These are phyloP conservation scores for Metarhizium sp. DNA, from an alignment of 2,329 filamentous ascomycete species.

Conservation along the genomic window DNA sequence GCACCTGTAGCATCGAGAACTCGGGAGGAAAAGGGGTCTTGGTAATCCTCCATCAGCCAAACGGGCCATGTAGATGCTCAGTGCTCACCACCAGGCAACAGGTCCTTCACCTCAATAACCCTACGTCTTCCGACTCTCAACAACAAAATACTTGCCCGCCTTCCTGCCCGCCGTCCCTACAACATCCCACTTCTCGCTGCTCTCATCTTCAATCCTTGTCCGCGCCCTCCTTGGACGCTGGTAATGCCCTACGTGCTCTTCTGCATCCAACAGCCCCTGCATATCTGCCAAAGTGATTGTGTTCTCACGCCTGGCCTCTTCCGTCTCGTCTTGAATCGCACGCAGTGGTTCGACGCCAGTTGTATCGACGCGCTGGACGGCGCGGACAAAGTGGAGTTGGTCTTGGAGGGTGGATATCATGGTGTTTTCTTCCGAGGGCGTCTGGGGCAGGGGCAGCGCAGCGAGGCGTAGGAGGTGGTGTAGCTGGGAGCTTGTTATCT, in stretches of 20 bases:
- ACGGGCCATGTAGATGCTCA: too few relatives aligned
- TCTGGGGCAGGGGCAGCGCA: constrained; percentile 66
- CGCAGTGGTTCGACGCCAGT: constrained; percentile 61
- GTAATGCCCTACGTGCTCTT: constrained; percentile 51
- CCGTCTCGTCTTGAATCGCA: constrained; percentile 74
- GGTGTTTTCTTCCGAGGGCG: constrained; percentile 49
- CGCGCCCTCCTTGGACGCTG: constrained; percentile 31
- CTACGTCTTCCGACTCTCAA: constrained; percentile 48
- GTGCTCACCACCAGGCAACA: too few relatives aligned
- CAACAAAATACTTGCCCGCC: constrained; percentile 67
- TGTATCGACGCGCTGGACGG: constrained; percentile 74
- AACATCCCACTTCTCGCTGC: constrained; percentile 60
- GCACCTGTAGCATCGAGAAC: too few relatives aligned
- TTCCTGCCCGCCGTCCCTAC: constrained; percentile 56
- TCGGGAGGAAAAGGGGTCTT: too few relatives aligned
- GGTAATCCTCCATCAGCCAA: too few relatives aligned
- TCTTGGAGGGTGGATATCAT: constrained; percentile 70
- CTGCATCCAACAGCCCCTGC: constrained; percentile 44
- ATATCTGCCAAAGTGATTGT: constrained; percentile 51
- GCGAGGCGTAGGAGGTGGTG: constrained; percentile 82
- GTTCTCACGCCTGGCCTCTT: constrained; percentile 47
- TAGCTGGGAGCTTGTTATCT: constrained; percentile 58
- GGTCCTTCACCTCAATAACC: neutral
- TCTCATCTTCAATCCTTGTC: constrained; percentile 25
- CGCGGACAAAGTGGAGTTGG: constrained; percentile 84